Evolutionary conservation across 176 grass and related monocot genomes (phyloP).

Genomic region (Triticum monococcum): DNA sequence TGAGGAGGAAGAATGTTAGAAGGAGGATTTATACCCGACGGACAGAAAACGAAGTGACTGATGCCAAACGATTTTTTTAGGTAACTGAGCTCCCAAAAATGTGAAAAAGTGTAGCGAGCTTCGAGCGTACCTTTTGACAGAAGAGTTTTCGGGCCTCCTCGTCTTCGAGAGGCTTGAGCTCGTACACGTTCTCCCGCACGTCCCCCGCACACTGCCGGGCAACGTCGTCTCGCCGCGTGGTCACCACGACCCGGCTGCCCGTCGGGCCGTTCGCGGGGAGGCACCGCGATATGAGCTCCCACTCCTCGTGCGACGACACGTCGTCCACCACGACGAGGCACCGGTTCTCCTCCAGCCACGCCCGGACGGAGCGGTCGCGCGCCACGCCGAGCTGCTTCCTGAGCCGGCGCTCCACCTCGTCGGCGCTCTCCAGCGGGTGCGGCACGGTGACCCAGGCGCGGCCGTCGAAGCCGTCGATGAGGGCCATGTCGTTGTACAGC

Average conservation of each 20-base stretch:
- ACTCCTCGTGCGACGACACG: neutral
- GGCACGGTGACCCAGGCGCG: constrained; percentile 43
- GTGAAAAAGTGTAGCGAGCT: neutral
- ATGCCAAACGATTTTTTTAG: no score
- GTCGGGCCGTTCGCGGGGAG: no score
- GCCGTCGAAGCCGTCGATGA: constrained; percentile 29
- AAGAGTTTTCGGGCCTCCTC: neutral
- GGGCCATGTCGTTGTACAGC: constrained; percentile 5
- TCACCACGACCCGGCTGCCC: constrained; percentile 33
- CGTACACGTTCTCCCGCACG: neutral
- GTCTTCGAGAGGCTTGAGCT: neutral
- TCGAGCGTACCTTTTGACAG: neutral
- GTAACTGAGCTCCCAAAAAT: no score
- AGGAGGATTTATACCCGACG: no score
- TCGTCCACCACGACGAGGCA: constrained; percentile 39
- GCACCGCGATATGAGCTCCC: neutral
- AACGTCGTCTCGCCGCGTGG: constrained; percentile 27
- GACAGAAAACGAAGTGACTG: no score
- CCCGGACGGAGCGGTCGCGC: neutral
- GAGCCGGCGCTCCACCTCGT: neutral
- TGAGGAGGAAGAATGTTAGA: no score
- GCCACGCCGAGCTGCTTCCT: constrained; percentile 3
- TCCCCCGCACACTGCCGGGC: neutral
- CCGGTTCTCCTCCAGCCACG: neutral
- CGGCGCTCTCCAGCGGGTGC: neutral